Evolutionary conservation across 371 early-diverging fungal species (phyloP).

Genomic region (Mortierella sp.): DNA sequence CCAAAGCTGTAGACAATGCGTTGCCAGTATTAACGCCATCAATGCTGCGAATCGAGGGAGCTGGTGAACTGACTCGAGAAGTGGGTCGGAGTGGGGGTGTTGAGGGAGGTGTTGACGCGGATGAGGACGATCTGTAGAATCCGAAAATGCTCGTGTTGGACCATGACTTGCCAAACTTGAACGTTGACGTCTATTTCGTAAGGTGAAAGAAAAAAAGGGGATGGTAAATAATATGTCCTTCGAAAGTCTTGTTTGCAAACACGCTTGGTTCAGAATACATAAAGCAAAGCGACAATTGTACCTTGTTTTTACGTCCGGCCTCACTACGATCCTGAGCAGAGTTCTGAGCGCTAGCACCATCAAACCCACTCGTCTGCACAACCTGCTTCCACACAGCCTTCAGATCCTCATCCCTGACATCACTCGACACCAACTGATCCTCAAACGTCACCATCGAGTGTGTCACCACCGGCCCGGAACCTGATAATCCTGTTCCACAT

Average conservation of each 20-base stretch:
- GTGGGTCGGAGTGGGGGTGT: constrained; percentile 48
- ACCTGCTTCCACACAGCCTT: constrained; percentile 49
- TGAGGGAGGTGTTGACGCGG: constrained; percentile 49
- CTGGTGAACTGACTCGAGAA: constrained; percentile 50
- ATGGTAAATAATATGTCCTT: background rate
- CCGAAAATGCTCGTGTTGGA: constrained; percentile 67
- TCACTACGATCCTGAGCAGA: constrained; percentile 48
- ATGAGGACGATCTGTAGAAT: constrained; percentile 63
- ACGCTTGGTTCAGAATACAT: background rate
- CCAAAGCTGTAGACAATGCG: constrained; percentile 4
- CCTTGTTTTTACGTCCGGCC: constrained; percentile 48
- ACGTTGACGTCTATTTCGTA: constrained; percentile 32
- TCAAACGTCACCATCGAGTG: constrained; percentile 58
- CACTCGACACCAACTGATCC: constrained; percentile 56
- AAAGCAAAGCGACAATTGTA: background rate
- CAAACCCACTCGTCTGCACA: constrained; percentile 45
- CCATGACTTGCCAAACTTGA: constrained; percentile 68
- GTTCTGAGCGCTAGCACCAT: constrained; percentile 28
- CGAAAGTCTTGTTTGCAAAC: background rate
- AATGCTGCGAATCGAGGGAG: constrained; percentile 48
- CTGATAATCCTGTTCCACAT: background rate
- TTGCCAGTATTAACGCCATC: constrained; percentile 22
- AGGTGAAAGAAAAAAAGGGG: background rate
- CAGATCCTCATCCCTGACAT: constrained; percentile 48
- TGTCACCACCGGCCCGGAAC: constrained; percentile 23